Evolutionary conservation across 257 asterid genomes (phyloP), one percentile per base, ranked within the genome.

Genomic region (Parsonsia alboflavescens): DNA sequence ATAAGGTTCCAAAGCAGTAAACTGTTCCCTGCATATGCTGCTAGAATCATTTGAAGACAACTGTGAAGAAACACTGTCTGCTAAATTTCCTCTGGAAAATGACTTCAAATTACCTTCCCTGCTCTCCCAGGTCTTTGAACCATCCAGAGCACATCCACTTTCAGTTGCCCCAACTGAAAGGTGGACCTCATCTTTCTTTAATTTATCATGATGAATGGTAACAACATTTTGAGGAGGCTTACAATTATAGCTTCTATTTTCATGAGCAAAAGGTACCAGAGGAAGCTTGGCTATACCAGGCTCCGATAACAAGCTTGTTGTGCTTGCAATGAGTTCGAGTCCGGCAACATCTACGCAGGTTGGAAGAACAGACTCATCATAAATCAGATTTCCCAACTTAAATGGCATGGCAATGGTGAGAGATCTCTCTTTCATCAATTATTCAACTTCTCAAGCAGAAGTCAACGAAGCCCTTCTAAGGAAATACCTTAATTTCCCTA

Each of bases 271-370:
- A 44, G 90, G 65, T 70, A 78, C 77, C 59, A 73, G 39, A 48
- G 89, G 90, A 71, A 78, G 84, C 82, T 87, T 86, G 74, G 91
- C 80, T 85, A 84, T 81, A 58, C 72, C 58, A 48, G 80, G 82
- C 48, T 80, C 83, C 6, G 80, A 80, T 21, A 76, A 71, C 56
- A 72, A 80, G 75, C 78, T 75, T 13, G 62, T 59, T 15, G 86
- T 70, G 85, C 74, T 80, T 66, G 85, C 66, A 56, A 81, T 76
- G 57, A 87, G 80, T 80, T 89, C 90, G 72, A 84, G 76, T 56
- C 89, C 89, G 67, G 80, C 33, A 67, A 86, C 62, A 70, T 87
- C 88, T 53, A 86, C 78, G 57, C 88, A 39, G 50, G 79, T 78
- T n/a, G 89, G 68, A 13, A 82, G 79, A 26, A 84, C 75, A 0